Conservation (phyloP, 345 rosid genomes). For the Eutrema heterophyllum region DNA sequence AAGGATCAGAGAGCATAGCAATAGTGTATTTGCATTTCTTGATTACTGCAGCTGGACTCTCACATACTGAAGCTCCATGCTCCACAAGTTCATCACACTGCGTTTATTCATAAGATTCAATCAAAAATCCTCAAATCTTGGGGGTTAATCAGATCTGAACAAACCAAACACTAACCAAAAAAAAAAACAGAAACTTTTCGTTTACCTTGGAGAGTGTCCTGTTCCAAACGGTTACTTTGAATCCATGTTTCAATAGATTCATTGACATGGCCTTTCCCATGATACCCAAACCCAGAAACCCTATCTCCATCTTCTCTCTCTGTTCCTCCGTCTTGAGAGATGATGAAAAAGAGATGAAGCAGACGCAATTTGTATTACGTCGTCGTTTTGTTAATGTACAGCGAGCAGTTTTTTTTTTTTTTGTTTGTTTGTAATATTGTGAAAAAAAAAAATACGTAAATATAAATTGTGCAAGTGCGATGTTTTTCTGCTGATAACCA, state of each 20-base stretch:
- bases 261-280: slow-evolving; percentile 97
- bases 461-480: not conserved
- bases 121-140: too few species aligned
- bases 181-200: not conserved
- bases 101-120: too few species aligned
- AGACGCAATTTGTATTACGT: not conserved
- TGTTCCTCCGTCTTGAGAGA: not conserved
- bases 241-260: slow-evolving; percentile 73
- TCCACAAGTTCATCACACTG: slow-evolving; percentile 90
- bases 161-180: not conserved
- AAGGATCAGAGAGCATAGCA: slow-evolving; percentile 88
- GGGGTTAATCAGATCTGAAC: slow-evolving; percentile 8
- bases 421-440: too few species aligned
- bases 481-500: not conserved
- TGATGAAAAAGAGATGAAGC: not conserved
- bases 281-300: slow-evolving; percentile 88
- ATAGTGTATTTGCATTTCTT: slow-evolving; percentile 86
- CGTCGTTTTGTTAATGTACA: slow-evolving; percentile 6
- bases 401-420: not conserved
- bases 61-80: slow-evolving; percentile 73
- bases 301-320: slow-evolving; percentile 65
- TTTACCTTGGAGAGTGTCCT: slow-evolving; percentile 84
- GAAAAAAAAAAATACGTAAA: too few species aligned
- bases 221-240: slow-evolving; percentile 96
- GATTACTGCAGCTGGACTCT: slow-evolving; percentile 78